These are phyloP conservation scores for Diaporthe nobilis DNA, from an alignment of 2,329 filamentous ascomycete species.

Conservation along the genomic window DNA sequence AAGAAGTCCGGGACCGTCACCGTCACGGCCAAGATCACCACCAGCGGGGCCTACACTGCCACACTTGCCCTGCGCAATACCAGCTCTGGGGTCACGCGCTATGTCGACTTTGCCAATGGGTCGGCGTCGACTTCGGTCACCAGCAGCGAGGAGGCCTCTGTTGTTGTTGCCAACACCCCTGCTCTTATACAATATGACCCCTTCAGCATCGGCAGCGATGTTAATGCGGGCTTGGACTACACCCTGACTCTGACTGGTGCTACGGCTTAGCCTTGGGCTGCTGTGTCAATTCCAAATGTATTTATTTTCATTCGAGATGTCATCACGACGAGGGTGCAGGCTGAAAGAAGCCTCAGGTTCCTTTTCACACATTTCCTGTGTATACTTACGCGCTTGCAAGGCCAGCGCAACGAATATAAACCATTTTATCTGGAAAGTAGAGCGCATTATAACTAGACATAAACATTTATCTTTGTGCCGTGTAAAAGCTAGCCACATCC, in stretches of 20 bases:
- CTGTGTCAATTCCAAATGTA: too few species aligned
- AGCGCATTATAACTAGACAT: neutral
- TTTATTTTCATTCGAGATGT: rapidly evolving
- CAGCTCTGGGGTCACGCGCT: conserved; percentile 3
- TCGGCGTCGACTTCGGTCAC: conserved; percentile 16
- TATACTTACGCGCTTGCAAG: neutral
- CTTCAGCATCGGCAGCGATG: conserved; percentile 14
- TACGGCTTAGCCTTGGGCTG: neutral
- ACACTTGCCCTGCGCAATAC: conserved; percentile 1
- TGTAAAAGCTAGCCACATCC: neutral
- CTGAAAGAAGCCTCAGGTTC: neutral
- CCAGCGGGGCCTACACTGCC: conserved; percentile 42
- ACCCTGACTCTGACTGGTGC: conserved; percentile 14
- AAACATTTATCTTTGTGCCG: neutral
- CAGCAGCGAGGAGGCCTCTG: conserved; percentile 19
- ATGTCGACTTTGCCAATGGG: conserved; percentile 5
- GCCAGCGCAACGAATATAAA: neutral
- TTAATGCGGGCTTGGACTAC: conserved; percentile 14
- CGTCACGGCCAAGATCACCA: conserved; percentile 51
- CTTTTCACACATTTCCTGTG: neutral
- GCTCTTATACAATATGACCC: conserved; percentile 18
- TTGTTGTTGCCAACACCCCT: conserved; percentile 16
- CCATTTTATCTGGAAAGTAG: neutral
- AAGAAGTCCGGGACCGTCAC: conserved; percentile 51
- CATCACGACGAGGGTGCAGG: too few species aligned